Percentiles rank a stretch among this genome's conserved stretches.
These are phyloP conservation scores for Neurospora sp. DNA, from an alignment of 2,329 filamentous ascomycete species.

Conservation along the genomic window DNA sequence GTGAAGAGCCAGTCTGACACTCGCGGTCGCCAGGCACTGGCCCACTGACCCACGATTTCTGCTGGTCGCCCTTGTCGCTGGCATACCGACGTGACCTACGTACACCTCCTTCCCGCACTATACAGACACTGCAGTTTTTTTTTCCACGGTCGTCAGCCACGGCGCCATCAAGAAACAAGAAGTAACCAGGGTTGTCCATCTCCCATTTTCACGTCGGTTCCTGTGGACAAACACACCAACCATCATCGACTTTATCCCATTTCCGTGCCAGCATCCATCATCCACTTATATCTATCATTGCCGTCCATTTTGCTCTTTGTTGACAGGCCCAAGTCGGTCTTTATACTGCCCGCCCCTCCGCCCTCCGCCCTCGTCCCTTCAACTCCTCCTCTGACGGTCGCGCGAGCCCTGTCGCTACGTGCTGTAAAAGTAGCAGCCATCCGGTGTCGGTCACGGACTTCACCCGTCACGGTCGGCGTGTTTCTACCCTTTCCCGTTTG, in stretches of 20 bases:
- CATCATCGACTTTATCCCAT: background rate
- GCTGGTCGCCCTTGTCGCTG: background rate
- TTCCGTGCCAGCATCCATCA: background rate
- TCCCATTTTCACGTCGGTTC: background rate
- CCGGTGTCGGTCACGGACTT: background rate
- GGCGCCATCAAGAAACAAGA: background rate
- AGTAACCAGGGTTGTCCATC: conserved; percentile 1
- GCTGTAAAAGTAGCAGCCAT: background rate
- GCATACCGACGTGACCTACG: background rate
- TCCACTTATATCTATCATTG: background rate
- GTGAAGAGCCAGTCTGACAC: background rate
- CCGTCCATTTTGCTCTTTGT: background rate
- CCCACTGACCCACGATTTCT: background rate
- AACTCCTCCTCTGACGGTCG: background rate
- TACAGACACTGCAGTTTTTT: background rate
- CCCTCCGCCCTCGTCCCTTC: background rate
- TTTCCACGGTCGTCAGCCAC: background rate
- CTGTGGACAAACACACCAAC: conserved; percentile 1
- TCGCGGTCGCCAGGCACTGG: background rate
- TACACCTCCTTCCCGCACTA: background rate
- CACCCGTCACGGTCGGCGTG: background rate
- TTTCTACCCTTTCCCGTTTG: background rate
- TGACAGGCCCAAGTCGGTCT: background rate
- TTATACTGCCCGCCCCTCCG: background rate
- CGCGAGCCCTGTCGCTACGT: background rate